Conservation (phyloP, 2,329 filamentous ascomycete species). For the Huntiella bhutanensis region DNA sequence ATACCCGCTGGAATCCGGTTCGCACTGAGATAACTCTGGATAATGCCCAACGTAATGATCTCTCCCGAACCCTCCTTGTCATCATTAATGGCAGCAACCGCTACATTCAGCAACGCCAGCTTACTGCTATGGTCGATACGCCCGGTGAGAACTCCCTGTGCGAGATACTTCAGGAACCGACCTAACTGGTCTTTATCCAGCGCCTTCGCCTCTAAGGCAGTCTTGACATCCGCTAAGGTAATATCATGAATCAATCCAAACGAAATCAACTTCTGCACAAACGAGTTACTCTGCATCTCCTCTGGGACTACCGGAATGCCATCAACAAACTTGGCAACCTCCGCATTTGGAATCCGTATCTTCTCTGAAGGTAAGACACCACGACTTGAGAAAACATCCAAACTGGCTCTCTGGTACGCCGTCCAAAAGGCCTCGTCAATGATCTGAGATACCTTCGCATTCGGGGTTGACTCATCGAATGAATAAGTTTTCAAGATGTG, state of each 20-base stretch:
- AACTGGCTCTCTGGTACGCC: constrained; percentile 60
- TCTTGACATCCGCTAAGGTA: constrained; percentile 67
- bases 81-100: constrained; percentile 50
- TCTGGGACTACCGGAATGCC: constrained; percentile 74
- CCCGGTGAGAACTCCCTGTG: constrained; percentile 48
- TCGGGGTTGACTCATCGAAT: constrained; percentile 79
- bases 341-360: constrained; percentile 56
- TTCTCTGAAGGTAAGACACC: constrained; percentile 71
- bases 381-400: constrained; percentile 74
- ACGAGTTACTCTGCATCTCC: constrained; percentile 51
- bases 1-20: constrained; percentile 63
- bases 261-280: constrained; percentile 63
- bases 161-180: constrained; percentile 72
- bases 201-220: constrained; percentile 66
- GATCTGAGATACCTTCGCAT: constrained; percentile 59
- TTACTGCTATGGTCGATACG: constrained; percentile 54
- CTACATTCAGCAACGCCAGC: constrained; percentile 56
- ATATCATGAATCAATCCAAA: constrained; percentile 78
- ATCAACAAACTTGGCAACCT: constrained; percentile 55
- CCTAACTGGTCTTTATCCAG: constrained; percentile 59
- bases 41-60: constrained; percentile 58
- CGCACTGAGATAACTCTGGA: constrained; percentile 57
- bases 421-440: constrained; percentile 96
- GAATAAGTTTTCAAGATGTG: constrained; percentile 78
- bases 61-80: constrained; percentile 40